Base-by-base conservation (phyloP, 2,329 filamentous ascomycete genomes). In the Monosporascus sp. region DNA sequence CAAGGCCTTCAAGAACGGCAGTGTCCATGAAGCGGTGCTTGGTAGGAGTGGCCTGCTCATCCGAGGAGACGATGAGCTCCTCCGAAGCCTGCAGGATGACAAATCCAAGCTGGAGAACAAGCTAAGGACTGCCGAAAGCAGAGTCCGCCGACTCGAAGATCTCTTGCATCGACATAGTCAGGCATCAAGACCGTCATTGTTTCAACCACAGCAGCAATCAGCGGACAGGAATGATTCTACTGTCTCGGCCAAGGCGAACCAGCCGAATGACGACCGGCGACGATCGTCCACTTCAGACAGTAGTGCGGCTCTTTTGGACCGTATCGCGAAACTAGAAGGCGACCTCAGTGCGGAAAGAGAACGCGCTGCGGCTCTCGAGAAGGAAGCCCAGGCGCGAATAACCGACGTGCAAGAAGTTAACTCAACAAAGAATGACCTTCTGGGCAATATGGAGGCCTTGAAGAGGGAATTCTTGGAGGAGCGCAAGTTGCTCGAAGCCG, bases 1-100 rank as follows among this genome's bases (percentile, higher is more conserved):
- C 7, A 96, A 93, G 68, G 91, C 90, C 5, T 97, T 99, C 76
- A 97, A 97, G 67, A 94, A 95, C 66, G 94, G 94, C 17, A 97
- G 94, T 66, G 82, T 97, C 38, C 91, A 97, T 63, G 94, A 97
- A 67, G 87, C 87, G n/a, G 84, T 83, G 3, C 80, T 97, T 56
- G 90, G 90, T n/a, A 85, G 88, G 64, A 95, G 89, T 59, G 93
- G 90, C 1, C 79, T 97, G 9, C 74, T 96, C 63, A 82, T 96
- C 15, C 85, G 90, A 39, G 91, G 90, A n/a, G 88, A 94, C 57
- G 90, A 96, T 63, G 92, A 97, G 57, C 76, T 92, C 57, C 79
- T 88, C 36, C 80, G 79, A 66, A 88, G 77, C 59, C 71, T 97
- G n/a, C 89, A 89, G 67, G 89, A 90, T 17, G 91, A 96, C 55